These are phyloP conservation scores for Vigna hirtella DNA, from an alignment of 306 rosid genomes.

Conservation along the genomic window DNA sequence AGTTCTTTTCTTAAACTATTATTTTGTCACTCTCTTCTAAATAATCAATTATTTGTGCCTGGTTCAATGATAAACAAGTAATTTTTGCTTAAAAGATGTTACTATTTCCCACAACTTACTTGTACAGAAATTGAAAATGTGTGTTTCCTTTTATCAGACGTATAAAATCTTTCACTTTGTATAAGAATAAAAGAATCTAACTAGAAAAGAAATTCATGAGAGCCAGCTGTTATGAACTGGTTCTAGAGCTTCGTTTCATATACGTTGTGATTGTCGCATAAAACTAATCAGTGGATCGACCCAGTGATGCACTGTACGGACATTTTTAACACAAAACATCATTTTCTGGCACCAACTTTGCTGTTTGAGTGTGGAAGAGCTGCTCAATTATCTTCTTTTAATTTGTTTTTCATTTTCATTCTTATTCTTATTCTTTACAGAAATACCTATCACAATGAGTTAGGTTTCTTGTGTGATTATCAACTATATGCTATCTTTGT, in stretches of 20 bases:
- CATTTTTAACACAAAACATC: conserved; percentile 23
- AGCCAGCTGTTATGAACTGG: conserved; percentile 24
- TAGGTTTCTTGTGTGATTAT: background rate
- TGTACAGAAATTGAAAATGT: background rate
- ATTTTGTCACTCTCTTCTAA: conserved; percentile 6
- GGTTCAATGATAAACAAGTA: conserved; percentile 1
- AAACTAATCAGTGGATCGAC: conserved; percentile 25
- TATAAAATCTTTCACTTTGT: background rate
- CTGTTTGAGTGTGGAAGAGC: conserved; percentile 40
- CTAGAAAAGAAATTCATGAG: background rate
- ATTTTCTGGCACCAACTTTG: conserved; percentile 33
- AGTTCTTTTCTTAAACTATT: conserved; percentile 17
- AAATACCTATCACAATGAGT: background rate
- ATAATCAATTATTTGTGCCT: background rate
- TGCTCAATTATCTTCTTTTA: background rate
- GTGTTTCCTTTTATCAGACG: background rate
- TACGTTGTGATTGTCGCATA: conserved; percentile 2
- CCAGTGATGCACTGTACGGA: conserved; percentile 32
- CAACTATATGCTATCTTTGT: conserved; percentile 8
- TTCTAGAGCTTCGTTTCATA: conserved; percentile 16
- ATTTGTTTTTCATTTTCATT: background rate
- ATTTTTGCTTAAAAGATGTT: background rate
- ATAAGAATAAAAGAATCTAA: background rate
- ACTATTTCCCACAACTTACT: background rate
- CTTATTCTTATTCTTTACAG: background rate